Evolutionary conservation across 2,329 filamentous ascomycete species (phyloP).

Genomic region (Teratosphaeria viscida): DNA sequence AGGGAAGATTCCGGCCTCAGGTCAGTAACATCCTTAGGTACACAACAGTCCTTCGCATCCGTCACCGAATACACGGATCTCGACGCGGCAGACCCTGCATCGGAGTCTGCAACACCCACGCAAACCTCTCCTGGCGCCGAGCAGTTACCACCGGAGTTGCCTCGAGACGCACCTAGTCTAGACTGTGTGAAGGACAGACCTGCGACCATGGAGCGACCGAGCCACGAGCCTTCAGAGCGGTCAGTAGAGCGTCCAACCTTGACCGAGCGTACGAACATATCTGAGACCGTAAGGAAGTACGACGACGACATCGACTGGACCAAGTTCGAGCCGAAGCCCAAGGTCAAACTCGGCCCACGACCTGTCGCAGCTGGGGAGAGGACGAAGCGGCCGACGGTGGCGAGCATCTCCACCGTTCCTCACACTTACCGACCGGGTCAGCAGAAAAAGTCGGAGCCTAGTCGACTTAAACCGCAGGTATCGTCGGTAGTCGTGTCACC

Average conservation of each 20-base stretch:
- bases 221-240: background rate
- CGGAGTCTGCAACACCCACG: background rate
- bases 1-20: conserved; percentile 17
- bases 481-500: conserved; percentile 1
- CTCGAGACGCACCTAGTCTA: background rate
- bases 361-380: conserved; percentile 46
- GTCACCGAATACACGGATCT: conserved; percentile 9
- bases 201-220: background rate
- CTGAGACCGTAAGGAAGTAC: conserved; percentile 15
- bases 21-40: conserved; percentile 15
- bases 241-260: conserved; percentile 4
- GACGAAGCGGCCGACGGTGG: conserved; percentile 44
- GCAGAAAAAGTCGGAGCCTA: conserved; percentile 19
- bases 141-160: background rate
- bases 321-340: conserved; percentile 53
- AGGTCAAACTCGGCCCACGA: conserved; percentile 80
- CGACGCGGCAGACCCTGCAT: conserved; percentile 1
- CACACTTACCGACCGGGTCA: conserved; percentile 13
- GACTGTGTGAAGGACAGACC: background rate
- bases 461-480: conserved; percentile 16
- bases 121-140: background rate
- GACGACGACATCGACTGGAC: conserved; percentile 36
- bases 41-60: conserved; percentile 8
- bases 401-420: conserved; percentile 37
- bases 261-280: conserved; percentile 2